These are phyloP conservation scores for Geranium incanum DNA, from an alignment of 441 rosid genomes.

Conservation along the genomic window DNA sequence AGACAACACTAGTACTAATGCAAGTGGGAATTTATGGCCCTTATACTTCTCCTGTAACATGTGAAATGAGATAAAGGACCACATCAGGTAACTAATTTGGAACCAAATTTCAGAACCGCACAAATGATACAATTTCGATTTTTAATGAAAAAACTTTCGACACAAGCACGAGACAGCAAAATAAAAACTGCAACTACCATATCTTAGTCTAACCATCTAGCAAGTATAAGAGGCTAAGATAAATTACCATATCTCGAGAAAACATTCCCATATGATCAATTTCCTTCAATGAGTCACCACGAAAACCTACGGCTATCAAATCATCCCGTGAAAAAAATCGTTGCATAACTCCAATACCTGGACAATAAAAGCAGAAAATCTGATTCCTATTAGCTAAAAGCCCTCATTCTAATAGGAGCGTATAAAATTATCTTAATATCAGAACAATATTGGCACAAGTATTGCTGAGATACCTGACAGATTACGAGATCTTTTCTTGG, in stretches of 20 bases:
- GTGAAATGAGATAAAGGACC: neutral
- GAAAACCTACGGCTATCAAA: constrained; percentile 37
- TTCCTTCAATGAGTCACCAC: constrained; percentile 28
- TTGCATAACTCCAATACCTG: constrained; percentile 36
- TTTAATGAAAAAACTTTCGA: neutral
- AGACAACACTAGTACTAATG: constrained; percentile 33
- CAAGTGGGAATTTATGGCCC: constrained; percentile 27
- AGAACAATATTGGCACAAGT: too few relatives aligned
- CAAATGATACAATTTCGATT: neutral
- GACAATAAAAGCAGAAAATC: constrained; percentile 7
- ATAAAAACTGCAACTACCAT: neutral
- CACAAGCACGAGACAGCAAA: neutral
- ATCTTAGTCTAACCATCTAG: neutral
- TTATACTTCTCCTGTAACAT: constrained; percentile 22
- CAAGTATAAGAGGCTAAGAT: neutral
- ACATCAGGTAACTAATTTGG: constrained; percentile 3
- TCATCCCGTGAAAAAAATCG: constrained; percentile 35
- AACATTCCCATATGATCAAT: constrained; percentile 23
- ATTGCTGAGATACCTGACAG: constrained; percentile 25
- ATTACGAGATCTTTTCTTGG: constrained; percentile 23
- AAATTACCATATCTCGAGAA: constrained; percentile 27
- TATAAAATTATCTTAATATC: too few relatives aligned
- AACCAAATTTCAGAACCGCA: neutral
- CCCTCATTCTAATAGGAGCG: too few relatives aligned
- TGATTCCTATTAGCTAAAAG: constrained; percentile 10